phyloP scores from a whole-genome alignment of 2,329 filamentous ascomycete genomes.

The Fusarium neocosmosporiellum region DNA sequence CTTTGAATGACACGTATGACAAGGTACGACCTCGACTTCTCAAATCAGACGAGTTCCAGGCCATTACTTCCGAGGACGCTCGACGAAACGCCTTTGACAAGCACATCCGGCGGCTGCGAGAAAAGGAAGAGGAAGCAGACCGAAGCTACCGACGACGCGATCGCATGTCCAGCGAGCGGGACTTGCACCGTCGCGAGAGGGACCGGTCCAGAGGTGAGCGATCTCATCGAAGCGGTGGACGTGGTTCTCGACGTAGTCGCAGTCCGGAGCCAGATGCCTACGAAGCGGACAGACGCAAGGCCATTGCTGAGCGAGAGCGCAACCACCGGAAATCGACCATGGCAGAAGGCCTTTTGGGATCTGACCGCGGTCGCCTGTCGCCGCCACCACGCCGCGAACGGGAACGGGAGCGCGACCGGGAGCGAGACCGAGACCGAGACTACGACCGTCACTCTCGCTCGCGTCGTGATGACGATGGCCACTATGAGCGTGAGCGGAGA shows the following conservation, averaged over 20 bases:
- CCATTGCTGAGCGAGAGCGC: constrained; percentile 92
- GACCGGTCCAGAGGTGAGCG: constrained; percentile 70
- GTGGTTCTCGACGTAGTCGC: constrained; percentile 75
- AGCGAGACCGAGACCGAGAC: constrained; percentile 57
- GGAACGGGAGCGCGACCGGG: constrained; percentile 50
- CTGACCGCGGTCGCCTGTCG: constrained; percentile 60
- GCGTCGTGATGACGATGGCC: constrained; percentile 71
- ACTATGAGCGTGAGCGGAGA: constrained; percentile 87
- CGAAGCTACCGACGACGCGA: constrained; percentile 70
- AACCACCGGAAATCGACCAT: constrained; percentile 86
- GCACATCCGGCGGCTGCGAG: constrained; percentile 87
- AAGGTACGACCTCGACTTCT: constrained; percentile 83
- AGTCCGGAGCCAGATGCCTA: constrained; percentile 95
- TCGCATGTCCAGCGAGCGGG: constrained; percentile 63
- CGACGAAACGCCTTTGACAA: constrained; percentile 91
- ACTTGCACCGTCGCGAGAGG: constrained; percentile 70
- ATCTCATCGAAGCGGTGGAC: constrained; percentile 68
- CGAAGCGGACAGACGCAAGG: constrained; percentile 93
- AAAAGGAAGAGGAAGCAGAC: constrained; percentile 88
- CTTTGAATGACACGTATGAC: constrained; percentile 85
- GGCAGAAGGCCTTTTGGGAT: constrained; percentile 70
- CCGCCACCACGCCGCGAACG: constrained; percentile 44
- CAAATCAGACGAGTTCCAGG: constrained; percentile 85
- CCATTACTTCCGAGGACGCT: constrained; percentile 83
- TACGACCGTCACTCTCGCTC: constrained; percentile 63